Conservation (phyloP, 1,139 yeast species). For the Protomyces lactucae-debilis region DNA sequence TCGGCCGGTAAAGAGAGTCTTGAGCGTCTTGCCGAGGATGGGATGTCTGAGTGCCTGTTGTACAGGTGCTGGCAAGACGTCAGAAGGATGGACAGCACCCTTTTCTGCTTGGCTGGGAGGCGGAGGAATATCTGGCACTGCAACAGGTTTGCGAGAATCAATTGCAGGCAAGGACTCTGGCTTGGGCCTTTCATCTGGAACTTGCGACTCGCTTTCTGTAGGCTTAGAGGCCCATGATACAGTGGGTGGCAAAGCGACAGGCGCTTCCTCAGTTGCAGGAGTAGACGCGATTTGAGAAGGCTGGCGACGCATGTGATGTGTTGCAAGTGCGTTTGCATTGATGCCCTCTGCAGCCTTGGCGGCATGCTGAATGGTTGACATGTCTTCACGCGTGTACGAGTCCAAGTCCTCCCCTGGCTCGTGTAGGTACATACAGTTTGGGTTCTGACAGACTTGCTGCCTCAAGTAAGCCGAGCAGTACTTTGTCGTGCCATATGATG, state of each 20-base stretch:
- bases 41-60: slow-evolving; percentile 14
- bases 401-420: slow-evolving; percentile 99
- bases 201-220: slow-evolving; percentile 41
- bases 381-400: slow-evolving; percentile 78
- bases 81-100: not conserved
- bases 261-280: slow-evolving; percentile 34
- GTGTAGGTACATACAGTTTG: slow-evolving; percentile 97
- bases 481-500: slow-evolving; percentile 98
- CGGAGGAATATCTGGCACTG: slow-evolving; percentile 14
- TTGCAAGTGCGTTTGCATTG: slow-evolving; percentile 22
- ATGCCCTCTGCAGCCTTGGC: slow-evolving; percentile 27
- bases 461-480: slow-evolving; percentile 92
- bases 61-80: slow-evolving; percentile 1
- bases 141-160: not conserved
- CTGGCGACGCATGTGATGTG: slow-evolving; percentile 33
- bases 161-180: slow-evolving; percentile 19
- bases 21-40: slow-evolving; percentile 10
- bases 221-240: slow-evolving; percentile 46
- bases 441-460: slow-evolving; percentile 96
- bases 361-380: slow-evolving; percentile 68
- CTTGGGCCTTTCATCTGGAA: slow-evolving; percentile 12
- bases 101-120: slow-evolving; percentile 21
- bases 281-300: slow-evolving; percentile 30
- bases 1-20: not conserved
- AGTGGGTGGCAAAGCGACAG: slow-evolving; percentile 41